phyloP scores from a whole-genome alignment of 2,329 filamentous ascomycete species.

The Drechslerella dactyloides region DNA sequence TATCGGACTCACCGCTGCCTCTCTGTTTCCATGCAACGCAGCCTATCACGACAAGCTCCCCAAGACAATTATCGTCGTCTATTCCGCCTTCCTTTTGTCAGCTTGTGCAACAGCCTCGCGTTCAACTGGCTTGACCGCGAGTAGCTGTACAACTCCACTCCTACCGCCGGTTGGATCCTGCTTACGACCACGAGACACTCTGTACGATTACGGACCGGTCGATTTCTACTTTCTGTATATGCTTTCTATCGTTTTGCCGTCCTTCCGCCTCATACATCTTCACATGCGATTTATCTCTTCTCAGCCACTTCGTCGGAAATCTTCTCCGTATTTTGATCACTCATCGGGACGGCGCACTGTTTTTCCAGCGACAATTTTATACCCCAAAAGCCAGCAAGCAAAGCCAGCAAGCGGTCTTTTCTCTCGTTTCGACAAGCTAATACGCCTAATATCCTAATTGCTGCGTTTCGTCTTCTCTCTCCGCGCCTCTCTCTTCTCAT shows the following conservation, averaged over 20 bases:
- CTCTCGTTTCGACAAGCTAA: conserved; percentile 10
- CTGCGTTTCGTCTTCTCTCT: conserved; percentile 11
- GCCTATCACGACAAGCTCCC: conserved; percentile 30
- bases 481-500: conserved; percentile 15
- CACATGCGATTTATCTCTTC: conserved; percentile 41
- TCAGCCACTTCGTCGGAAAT: conserved; percentile 50
- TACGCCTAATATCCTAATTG: conserved; percentile 44
- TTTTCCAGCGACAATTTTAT: conserved; percentile 51
- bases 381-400: conserved; percentile 33
- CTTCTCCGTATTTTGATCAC: conserved; percentile 29
- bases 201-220: conserved; percentile 48
- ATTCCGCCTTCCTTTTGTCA: conserved; percentile 5
- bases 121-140: conserved; percentile 47
- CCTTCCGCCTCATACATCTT: conserved; percentile 33
- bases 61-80: conserved; percentile 23
- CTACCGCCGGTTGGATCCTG: conserved; percentile 25
- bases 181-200: conserved; percentile 45
- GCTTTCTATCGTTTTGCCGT: conserved; percentile 30
- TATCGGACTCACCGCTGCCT: conserved; percentile 15
- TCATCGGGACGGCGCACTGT: conserved; percentile 51
- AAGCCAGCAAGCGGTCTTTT: conserved; percentile 31
- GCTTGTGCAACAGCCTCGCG: conserved; percentile 33
- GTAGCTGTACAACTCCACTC: conserved; percentile 7
- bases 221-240: conserved; percentile 24
- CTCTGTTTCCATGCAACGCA: conserved; percentile 29